phyloP scores from a whole-genome alignment of 1,139 yeast genomes.

The Blastobotrys arbuscula region DNA sequence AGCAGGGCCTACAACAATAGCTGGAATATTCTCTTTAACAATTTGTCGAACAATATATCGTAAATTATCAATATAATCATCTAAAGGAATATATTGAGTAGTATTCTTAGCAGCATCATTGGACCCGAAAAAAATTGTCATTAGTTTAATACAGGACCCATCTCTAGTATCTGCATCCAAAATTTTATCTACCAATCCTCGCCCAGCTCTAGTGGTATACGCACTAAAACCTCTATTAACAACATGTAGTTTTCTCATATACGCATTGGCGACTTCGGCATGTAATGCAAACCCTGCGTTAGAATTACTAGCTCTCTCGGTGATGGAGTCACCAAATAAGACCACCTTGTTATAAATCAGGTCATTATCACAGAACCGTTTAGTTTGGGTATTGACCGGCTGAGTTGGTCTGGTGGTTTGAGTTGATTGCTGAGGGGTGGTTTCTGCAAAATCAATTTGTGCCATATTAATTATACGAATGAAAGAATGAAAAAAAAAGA shows the following conservation, averaged over 20 bases:
- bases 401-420: too few relatives aligned
- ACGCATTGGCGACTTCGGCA: constrained; percentile 42
- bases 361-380: not conserved
- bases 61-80: constrained; percentile 44
- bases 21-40: constrained; percentile 37
- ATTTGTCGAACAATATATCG: constrained; percentile 35
- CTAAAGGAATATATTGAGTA: constrained; percentile 46
- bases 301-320: constrained; percentile 41
- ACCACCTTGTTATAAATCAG: constrained; percentile 37
- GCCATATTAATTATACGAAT: too few relatives aligned
- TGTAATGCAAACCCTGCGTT: constrained; percentile 40
- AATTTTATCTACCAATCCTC: constrained; percentile 17
- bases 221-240: constrained; percentile 57
- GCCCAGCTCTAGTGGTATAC: constrained; percentile 45
- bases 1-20: constrained; percentile 62
- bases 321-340: constrained; percentile 59
- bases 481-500: too few relatives aligned
- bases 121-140: constrained; percentile 21
- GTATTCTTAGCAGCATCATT: constrained; percentile 18
- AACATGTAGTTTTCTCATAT: constrained; percentile 48
- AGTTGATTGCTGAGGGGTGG: too few relatives aligned
- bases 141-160: constrained; percentile 13
- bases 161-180: constrained; percentile 14
- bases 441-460: too few relatives aligned
- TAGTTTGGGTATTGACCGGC: too few relatives aligned